Base-by-base conservation (phyloP, 2,329 filamentous ascomycete genomes). In the Atkinsonella hypoxylon region DNA sequence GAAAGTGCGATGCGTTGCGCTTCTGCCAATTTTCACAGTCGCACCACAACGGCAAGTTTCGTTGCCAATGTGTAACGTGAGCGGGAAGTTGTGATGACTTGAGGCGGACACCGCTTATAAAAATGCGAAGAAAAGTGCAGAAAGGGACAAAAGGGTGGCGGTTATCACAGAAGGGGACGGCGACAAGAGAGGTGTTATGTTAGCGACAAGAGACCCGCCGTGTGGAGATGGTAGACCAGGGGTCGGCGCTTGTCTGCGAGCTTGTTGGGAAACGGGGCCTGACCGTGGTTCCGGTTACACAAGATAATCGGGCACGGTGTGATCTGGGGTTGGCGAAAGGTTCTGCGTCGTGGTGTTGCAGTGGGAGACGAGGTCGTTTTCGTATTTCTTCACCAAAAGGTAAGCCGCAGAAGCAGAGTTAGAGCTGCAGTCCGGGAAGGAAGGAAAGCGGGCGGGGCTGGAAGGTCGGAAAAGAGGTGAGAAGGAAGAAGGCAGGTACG, bases 11-110 rank as follows among this genome's bases (percentile, higher is more conserved):
- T 47, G 39, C 15, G 44, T 50, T 26, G 47, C 44, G 32, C n/a
- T 39, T 34, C 15, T 12, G 15, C 47, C 22, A 20, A 22, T 32
- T 15, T 18, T 39, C 13, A 47, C 46, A 47, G 42, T 45, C 41
- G 42, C 41, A 48, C 52, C 48, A 47, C 38, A 47, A 55, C 56
- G 58, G 58, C 62, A 61, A 62, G 62, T 64, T 61, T 64, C 58
- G 59, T 60, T 57, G 54, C 58, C 57, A 51, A 55, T 41, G 53
- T 55, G 54, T 53, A 56, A 52, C 51, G 50, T 51, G 56, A 48
- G 26, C 18, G 51, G 31, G 30, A 20, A 39, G 43, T 34, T 34
- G 26, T 15, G 52, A 32, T 36, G 51, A 43, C 34, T 44, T 26
- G 30, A 48, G 42, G 47, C 52, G 46, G 42, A 55, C 45, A 30